A percentile compares a stretch with the other conserved stretches of the same genome.
phyloP scores from a whole-genome alignment of 83 land plant genomes.

The Picea abies region DNA sequence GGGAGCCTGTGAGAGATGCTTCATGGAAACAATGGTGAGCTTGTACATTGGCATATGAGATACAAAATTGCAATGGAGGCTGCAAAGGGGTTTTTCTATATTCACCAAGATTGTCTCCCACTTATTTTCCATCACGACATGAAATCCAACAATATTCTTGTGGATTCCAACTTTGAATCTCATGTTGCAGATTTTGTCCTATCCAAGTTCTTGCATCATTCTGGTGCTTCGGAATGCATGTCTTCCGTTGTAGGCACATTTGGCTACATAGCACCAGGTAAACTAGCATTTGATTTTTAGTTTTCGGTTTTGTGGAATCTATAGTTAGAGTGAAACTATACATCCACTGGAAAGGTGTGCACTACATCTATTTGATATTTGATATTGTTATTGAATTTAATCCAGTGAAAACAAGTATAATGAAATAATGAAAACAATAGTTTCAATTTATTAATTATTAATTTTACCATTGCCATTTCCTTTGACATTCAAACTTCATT shows the following conservation, averaged over 20 bases:
- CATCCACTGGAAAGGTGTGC: too few species aligned
- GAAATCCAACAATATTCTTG: slow-evolving; percentile 83
- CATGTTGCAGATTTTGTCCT: slow-evolving; percentile 95
- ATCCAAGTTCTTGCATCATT: slow-evolving; percentile 68
- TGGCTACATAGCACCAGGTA: slow-evolving; percentile 98
- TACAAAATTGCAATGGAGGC: slow-evolving; percentile 78
- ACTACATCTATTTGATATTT: too few species aligned
- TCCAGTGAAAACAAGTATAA: too few species aligned
- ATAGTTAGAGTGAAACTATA: too few species aligned
- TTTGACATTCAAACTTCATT: too few species aligned
- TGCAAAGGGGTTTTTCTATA: slow-evolving; percentile 81
- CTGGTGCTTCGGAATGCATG: slow-evolving; percentile 81
- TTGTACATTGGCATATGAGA: slow-evolving; percentile 69
- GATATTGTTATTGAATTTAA: too few species aligned
- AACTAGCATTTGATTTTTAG: too few species aligned
- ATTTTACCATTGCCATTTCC: too few species aligned
- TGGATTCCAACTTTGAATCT: slow-evolving; percentile 76
- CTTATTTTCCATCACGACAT: slow-evolving; percentile 83
- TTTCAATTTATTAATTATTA: too few species aligned
- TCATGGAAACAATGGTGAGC: slow-evolving; percentile 71
- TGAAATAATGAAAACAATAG: too few species aligned
- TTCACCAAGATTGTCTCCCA: slow-evolving; percentile 93
- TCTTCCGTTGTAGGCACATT: slow-evolving; percentile 86
- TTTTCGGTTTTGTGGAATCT: too few species aligned
- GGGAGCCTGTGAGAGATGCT: slow-evolving; percentile 87